Conservation (phyloP, 2,329 filamentous ascomycete species). For the Fusarium aywerte region DNA sequence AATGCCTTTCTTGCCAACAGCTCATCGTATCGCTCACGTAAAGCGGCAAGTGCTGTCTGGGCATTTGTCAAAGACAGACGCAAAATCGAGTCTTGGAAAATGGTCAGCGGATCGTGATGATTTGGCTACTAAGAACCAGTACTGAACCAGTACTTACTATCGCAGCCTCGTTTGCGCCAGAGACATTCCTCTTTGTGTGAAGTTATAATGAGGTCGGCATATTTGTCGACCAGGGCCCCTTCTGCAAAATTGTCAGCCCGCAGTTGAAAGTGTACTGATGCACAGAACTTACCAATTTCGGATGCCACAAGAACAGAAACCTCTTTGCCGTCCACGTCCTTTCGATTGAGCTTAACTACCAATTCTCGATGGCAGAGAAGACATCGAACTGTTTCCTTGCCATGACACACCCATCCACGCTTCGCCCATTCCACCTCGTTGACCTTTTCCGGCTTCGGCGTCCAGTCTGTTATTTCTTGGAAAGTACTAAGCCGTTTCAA, state of each 20-base stretch:
- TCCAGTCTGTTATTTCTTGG: constrained; percentile 90
- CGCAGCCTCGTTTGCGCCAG: constrained; percentile 89
- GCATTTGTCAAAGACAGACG: constrained; percentile 72
- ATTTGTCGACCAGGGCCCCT: constrained; percentile 79
- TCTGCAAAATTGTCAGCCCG: constrained; percentile 52
- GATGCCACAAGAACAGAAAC: constrained; percentile 65
- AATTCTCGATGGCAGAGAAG: constrained; percentile 86
- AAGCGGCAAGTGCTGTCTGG: constrained; percentile 64
- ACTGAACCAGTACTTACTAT: constrained; percentile 74
- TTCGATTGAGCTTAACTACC: constrained; percentile 78
- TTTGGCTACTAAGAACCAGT: too few species aligned
- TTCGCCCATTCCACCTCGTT: constrained; percentile 96
- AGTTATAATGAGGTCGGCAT: constrained; percentile 75
- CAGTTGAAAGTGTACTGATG: not conserved
- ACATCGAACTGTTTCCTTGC: constrained; percentile 85
- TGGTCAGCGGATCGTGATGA: constrained; percentile 40
- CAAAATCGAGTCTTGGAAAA: constrained; percentile 64
- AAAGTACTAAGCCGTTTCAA: constrained; percentile 86
- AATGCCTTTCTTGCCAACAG: constrained; percentile 64
- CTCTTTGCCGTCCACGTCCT: constrained; percentile 66
- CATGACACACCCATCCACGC: constrained; percentile 87
- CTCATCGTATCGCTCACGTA: constrained; percentile 74
- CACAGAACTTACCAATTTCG: constrained; percentile 61
- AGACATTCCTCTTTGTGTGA: constrained; percentile 85
- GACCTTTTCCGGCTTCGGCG: constrained; percentile 86